These are phyloP conservation scores for Hyaloscypha finlandica DNA, from an alignment of 495 filamentous ascomycete genomes.

Conservation along the genomic window DNA sequence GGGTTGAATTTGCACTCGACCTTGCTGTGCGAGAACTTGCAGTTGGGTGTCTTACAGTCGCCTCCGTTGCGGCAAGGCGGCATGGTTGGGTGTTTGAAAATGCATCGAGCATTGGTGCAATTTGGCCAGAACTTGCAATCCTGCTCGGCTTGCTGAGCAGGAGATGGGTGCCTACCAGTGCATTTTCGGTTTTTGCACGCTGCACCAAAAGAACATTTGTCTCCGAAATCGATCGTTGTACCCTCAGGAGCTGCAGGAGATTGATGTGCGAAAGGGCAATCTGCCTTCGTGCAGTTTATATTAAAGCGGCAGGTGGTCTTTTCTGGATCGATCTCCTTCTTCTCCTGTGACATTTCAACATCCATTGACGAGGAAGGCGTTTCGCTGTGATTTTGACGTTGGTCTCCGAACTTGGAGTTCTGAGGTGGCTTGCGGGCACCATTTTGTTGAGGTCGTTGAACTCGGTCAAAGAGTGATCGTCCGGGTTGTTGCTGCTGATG, in stretches of 20 bases:
- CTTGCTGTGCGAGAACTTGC: constrained; percentile 85
- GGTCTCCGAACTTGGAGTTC: constrained; percentile 33
- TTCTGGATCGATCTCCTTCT: constrained; percentile 47
- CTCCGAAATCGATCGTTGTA: constrained; percentile 73
- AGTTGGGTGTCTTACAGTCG: constrained; percentile 80
- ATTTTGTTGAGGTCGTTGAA: constrained; percentile 47
- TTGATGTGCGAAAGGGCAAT: constrained; percentile 93
- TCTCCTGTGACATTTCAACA: constrained; percentile 52
- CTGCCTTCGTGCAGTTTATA: constrained; percentile 78
- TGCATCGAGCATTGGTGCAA: constrained; percentile 83
- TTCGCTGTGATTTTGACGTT: constrained; percentile 21
- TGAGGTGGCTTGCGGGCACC: constrained; percentile 35
- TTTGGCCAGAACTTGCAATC: constrained; percentile 95
- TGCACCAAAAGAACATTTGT: constrained; percentile 80
- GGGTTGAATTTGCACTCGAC: constrained; percentile 89
- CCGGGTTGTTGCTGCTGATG: constrained; percentile 42
- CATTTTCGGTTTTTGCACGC: constrained; percentile 97
- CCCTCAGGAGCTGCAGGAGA: constrained; percentile 88
- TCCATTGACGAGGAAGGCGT: constrained; percentile 38
- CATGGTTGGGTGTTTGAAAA: constrained; percentile 85
- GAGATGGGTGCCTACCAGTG: constrained; percentile 87
- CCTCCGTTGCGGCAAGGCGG: constrained; percentile 81
- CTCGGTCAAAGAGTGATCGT: constrained; percentile 78
- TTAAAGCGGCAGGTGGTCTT: constrained; percentile 82
- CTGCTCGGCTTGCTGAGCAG: constrained; percentile 77